A percentile compares a stretch with the other conserved stretches of the same genome.
These are phyloP conservation scores for Pichia sp. DNA, from an alignment of 1,139 yeast genomes.

Conservation along the genomic window DNA sequence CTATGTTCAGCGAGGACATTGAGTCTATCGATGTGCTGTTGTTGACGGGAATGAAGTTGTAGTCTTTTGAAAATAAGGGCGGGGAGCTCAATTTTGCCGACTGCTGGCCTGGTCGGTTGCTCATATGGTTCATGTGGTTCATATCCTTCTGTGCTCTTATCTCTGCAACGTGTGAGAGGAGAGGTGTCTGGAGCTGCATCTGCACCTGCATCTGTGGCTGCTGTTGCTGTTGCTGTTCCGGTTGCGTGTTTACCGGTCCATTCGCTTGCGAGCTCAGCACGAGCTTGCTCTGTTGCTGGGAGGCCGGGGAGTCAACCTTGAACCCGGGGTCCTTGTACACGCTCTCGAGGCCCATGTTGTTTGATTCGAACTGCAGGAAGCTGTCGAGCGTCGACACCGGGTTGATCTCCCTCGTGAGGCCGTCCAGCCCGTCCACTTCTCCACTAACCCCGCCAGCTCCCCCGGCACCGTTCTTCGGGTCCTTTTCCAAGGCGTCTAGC, in stretches of 20 bases:
- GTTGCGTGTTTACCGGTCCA: too few species aligned
- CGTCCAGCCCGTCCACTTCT: background rate
- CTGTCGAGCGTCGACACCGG: conserved; percentile 1
- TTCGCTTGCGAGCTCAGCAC: background rate
- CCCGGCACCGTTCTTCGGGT: background rate
- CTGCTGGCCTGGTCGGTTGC: background rate
- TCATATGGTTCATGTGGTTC: background rate
- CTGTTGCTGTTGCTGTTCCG: too few species aligned
- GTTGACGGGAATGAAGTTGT: background rate
- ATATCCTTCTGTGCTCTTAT: background rate
- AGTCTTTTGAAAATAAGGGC: background rate
- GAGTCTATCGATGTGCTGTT: background rate
- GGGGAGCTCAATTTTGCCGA: background rate
- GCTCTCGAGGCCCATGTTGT: background rate
- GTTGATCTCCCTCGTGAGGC: background rate
- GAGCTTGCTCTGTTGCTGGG: background rate
- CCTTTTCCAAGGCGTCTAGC: background rate
- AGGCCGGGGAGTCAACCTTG: background rate
- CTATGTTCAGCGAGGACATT: background rate
- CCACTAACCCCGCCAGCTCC: too few species aligned
- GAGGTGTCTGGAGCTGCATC: background rate
- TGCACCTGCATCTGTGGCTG: background rate
- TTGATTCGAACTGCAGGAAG: conserved; percentile 1
- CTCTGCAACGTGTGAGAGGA: conserved; percentile 1
- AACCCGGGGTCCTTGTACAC: background rate